A percentile compares a stretch with the other conserved stretches of the same genome.
These are phyloP conservation scores for Cymbidium sinense DNA, from an alignment of 106 monocot genomes.

Conservation along the genomic window DNA sequence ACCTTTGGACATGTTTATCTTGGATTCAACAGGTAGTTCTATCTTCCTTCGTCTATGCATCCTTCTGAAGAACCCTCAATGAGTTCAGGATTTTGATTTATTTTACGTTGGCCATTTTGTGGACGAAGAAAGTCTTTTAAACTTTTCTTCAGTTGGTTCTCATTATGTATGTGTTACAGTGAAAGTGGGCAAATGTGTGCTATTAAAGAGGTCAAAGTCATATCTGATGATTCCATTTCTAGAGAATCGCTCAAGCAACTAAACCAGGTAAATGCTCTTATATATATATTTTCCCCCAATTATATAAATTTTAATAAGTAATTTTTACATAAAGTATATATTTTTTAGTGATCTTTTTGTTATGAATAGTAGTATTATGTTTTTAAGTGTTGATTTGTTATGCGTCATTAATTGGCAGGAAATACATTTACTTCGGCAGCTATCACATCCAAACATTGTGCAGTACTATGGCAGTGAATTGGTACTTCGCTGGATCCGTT, in stretches of 20 bases:
- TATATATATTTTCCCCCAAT: background rate
- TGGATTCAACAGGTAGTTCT: conserved; percentile 53
- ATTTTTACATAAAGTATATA: background rate
- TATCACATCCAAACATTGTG: conserved; percentile 81
- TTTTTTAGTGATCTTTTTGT: background rate
- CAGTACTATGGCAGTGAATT: conserved; percentile 87
- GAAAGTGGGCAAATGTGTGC: conserved; percentile 89
- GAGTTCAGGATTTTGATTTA: background rate
- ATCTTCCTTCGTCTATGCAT: background rate
- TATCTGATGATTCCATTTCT: conserved; percentile 79
- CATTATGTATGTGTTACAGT: conserved; percentile 25
- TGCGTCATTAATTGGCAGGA: conserved; percentile 34
- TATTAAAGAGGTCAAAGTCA: conserved; percentile 79
- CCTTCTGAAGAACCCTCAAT: background rate
- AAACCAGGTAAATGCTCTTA: conserved; percentile 52
- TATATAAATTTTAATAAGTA: background rate
- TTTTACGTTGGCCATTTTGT: background rate
- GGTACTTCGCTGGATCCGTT: conserved; percentile 21
- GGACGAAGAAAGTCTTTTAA: background rate
- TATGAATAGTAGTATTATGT: conserved; percentile 1
- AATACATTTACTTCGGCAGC: conserved; percentile 65
- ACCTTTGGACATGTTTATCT: conserved; percentile 60
- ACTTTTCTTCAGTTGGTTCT: background rate
- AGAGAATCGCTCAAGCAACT: conserved; percentile 85
- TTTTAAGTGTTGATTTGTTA: background rate